These are phyloP conservation scores for Ustilago xerochloae DNA, from an alignment of 1,284 basidiomycete genomes.

Conservation along the genomic window DNA sequence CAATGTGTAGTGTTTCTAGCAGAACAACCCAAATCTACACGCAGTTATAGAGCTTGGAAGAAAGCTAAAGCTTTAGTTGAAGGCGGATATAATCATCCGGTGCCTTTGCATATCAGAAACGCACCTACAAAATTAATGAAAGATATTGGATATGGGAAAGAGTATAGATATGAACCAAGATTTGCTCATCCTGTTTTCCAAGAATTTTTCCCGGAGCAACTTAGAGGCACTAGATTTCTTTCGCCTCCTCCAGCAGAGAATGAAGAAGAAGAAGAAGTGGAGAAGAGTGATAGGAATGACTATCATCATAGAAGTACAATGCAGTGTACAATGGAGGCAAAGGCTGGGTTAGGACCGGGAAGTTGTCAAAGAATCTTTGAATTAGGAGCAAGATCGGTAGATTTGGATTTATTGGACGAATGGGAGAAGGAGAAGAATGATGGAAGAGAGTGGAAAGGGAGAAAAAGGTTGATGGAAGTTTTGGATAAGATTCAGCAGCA, in stretches of 20 bases:
- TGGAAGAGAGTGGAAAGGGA: conserved; percentile 76
- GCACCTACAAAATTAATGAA: conserved; percentile 87
- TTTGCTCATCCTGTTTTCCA: conserved; percentile 74
- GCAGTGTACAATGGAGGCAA: conserved; percentile 18
- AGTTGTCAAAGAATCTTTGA: conserved; percentile 62
- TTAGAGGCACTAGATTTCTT: conserved; percentile 72
- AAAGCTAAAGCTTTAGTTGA: conserved; percentile 57
- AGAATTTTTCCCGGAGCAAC: conserved; percentile 71
- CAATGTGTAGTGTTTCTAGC: conserved; percentile 84
- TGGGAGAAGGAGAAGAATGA: conserved; percentile 80
- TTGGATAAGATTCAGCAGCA: conserved; percentile 2
- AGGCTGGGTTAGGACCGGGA: conserved; percentile 50
- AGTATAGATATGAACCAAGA: conserved; percentile 78
- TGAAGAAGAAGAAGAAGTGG: not conserved
- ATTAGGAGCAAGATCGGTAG: conserved; percentile 71
- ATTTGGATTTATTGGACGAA: conserved; percentile 76
- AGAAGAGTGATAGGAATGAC: conserved; percentile 4
- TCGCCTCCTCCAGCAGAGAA: conserved; percentile 66
- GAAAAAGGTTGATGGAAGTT: conserved; percentile 20
- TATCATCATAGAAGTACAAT: conserved; percentile 20
- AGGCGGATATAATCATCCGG: conserved; percentile 70
- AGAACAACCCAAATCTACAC: conserved; percentile 84
- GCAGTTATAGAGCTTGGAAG: conserved; percentile 69
- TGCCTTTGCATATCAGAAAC: conserved; percentile 85
- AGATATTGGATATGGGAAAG: conserved; percentile 76